A percentile compares a stretch with the other conserved stretches of the same genome.
Evolutionary conservation across 1,284 basidiomycete species (phyloP).

Genomic region (Rhodotorula sp.): DNA sequence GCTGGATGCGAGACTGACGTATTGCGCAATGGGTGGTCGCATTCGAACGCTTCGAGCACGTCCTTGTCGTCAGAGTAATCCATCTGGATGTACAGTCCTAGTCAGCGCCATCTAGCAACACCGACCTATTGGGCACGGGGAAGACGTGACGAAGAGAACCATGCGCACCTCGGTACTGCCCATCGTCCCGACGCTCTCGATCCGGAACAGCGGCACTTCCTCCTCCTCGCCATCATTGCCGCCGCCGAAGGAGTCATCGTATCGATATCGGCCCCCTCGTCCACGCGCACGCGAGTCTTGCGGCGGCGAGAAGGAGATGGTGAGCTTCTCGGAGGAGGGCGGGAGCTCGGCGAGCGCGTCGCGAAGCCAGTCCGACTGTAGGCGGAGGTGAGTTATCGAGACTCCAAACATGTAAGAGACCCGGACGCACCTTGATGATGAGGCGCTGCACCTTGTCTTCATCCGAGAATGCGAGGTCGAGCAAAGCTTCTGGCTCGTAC

Average conservation of each 20-base stretch:
- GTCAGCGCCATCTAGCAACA: too few species aligned
- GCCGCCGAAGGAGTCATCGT: background rate
- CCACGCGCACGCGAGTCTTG: background rate
- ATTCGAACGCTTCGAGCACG: slow-evolving; percentile 84
- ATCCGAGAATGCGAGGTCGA: slow-evolving; percentile 76
- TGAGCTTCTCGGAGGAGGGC: slow-evolving; percentile 75
- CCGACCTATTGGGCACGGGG: background rate
- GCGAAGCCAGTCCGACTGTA: slow-evolving; percentile 82
- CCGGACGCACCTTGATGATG: slow-evolving; percentile 72
- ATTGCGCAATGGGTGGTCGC: slow-evolving; percentile 65
- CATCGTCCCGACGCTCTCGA: slow-evolving; percentile 74
- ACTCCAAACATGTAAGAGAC: background rate
- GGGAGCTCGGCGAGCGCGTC: slow-evolving; percentile 89
- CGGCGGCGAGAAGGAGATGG: slow-evolving; percentile 62
- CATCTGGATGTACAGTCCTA: slow-evolving; percentile 60
- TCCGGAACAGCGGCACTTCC: slow-evolving; percentile 65
- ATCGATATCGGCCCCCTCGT: too few species aligned
- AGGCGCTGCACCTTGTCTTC: slow-evolving; percentile 71
- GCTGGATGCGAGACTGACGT: slow-evolving; percentile 58
- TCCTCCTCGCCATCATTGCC: slow-evolving; percentile 27
- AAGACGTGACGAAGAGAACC: background rate
- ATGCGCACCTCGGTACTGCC: slow-evolving; percentile 72
- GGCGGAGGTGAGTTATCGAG: background rate
- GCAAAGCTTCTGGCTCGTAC: slow-evolving; percentile 75
- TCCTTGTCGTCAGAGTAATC: slow-evolving; percentile 89